phyloP scores from a whole-genome alignment of 208 protist genomes.

The Trypanosomatidae sp. region DNA sequence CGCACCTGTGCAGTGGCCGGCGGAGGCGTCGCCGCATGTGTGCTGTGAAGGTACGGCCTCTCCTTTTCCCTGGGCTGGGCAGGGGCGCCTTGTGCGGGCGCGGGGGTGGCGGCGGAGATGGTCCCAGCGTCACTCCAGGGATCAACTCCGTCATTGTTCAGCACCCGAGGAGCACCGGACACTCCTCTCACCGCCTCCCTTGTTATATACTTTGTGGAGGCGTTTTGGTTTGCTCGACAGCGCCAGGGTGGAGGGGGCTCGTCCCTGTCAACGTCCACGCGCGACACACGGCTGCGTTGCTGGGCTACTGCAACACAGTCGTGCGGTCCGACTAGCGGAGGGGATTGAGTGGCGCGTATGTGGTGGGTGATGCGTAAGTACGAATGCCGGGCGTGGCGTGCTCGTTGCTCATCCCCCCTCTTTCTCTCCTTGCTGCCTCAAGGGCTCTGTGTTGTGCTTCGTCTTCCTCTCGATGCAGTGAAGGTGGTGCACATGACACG shows the following conservation, averaged over 20 bases:
- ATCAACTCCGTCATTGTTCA: background rate
- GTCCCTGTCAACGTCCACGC: conserved; percentile 36
- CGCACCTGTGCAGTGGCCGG: background rate
- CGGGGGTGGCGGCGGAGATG: background rate
- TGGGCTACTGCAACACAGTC: conserved; percentile 49
- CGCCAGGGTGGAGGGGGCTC: conserved; percentile 18
- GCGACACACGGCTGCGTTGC: conserved; percentile 26
- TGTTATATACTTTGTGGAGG: background rate
- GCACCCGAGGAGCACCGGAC: background rate
- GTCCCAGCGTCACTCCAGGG: background rate
- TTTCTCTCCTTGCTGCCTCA: background rate
- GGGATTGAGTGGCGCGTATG: background rate
- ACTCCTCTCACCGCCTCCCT: background rate
- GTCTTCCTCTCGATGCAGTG: background rate
- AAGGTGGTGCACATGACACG: background rate
- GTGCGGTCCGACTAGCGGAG: conserved; percentile 15
- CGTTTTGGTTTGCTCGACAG: conserved; percentile 28
- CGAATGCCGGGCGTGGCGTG: background rate
- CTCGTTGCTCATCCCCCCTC: background rate
- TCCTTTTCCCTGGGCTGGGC: background rate
- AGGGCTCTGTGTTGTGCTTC: background rate
- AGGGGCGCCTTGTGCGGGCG: background rate
- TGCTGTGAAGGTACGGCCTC: background rate
- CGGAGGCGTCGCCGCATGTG: background rate
- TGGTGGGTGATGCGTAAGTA: background rate